A percentile compares a stretch with the other conserved stretches of the same genome.
These are phyloP conservation scores for Ascocoryne sarcoides DNA, from an alignment of 2,329 filamentous ascomycete genomes.

Conservation along the genomic window DNA sequence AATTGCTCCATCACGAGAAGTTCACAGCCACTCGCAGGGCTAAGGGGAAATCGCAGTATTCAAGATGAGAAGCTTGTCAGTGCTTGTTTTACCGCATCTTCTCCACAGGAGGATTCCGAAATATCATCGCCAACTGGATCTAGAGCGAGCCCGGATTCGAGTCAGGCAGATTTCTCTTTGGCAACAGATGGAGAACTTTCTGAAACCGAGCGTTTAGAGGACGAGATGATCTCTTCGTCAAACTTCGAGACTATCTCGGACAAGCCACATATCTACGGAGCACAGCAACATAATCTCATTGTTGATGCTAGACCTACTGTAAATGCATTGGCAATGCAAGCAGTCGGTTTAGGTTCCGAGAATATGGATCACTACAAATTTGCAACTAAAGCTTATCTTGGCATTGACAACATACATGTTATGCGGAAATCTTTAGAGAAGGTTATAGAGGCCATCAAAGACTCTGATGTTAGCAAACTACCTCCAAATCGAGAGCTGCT, in stretches of 20 bases:
- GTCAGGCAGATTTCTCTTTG: conserved; percentile 37
- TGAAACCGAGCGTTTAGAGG: conserved; percentile 58
- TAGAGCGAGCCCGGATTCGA: conserved; percentile 36
- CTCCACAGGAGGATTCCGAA: conserved; percentile 20
- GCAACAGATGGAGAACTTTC: conserved; percentile 40
- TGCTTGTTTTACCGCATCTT: conserved; percentile 73
- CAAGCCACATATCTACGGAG: conserved; percentile 69
- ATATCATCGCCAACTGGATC: conserved; percentile 19
- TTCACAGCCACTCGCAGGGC: conserved; percentile 82
- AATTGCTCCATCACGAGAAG: conserved; percentile 95
- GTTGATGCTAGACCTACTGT: conserved; percentile 91
- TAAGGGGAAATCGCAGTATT: conserved; percentile 80
- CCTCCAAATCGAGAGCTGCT: conserved; percentile 75
- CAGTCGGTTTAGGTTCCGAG: conserved; percentile 85
- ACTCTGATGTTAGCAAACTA: conserved; percentile 77
- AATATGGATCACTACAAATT: conserved; percentile 97
- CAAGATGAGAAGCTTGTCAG: conserved; percentile 92
- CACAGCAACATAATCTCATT: conserved; percentile 88
- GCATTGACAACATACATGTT: conserved; percentile 97
- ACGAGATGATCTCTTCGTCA: conserved; percentile 52
- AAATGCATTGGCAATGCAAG: conserved; percentile 91
- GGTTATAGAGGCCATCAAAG: conserved; percentile 83
- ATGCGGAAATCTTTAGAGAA: conserved; percentile 88
- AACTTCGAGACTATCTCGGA: conserved; percentile 43
- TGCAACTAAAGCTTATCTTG: conserved; percentile 82